Percentiles rank a stretch among this genome's conserved stretches.
phyloP scores from a whole-genome alignment of 2,329 filamentous ascomycete genomes.

The Pseudogymnoascus sp. region DNA sequence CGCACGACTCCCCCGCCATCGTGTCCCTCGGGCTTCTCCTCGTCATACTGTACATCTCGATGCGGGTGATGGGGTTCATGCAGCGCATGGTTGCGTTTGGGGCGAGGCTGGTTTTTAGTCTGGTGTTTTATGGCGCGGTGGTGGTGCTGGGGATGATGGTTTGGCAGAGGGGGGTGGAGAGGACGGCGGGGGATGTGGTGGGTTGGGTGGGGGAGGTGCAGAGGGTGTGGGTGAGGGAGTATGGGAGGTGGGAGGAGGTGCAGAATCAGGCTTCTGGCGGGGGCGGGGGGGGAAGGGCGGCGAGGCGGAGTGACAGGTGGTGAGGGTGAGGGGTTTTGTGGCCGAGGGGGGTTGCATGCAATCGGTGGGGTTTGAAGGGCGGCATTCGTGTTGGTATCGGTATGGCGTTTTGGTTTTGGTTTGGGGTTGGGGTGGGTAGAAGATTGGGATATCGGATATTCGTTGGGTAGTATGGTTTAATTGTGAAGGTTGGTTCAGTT shows the following conservation, averaged over 20 bases:
- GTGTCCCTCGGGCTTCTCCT: neutral
- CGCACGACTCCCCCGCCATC: neutral
- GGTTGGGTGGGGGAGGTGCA: neutral
- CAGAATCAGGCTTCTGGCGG: neutral
- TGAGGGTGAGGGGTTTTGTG: neutral
- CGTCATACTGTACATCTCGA: neutral
- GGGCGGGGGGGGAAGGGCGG: neutral
- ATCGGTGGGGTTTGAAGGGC: neutral
- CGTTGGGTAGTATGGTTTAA: slow-evolving; percentile 2
- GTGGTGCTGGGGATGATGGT: neutral
- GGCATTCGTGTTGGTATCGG: neutral
- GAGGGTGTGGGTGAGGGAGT: neutral
- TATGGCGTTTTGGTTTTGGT: neutral
- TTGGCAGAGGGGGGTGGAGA: slow-evolving; percentile 6
- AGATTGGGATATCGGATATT: neutral
- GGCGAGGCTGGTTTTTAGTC: neutral
- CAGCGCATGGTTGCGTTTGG: neutral
- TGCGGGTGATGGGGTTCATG: neutral
- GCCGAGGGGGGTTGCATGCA: neutral
- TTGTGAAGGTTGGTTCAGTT: neutral
- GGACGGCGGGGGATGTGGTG: neutral
- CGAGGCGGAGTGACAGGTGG: neutral
- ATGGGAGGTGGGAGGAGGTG: neutral
- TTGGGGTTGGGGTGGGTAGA: too few species aligned
- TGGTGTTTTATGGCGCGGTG: slow-evolving; percentile 6